Evolutionary conservation across 179 eudicot species (phyloP).

Genomic region (Silene vulgaris): DNA sequence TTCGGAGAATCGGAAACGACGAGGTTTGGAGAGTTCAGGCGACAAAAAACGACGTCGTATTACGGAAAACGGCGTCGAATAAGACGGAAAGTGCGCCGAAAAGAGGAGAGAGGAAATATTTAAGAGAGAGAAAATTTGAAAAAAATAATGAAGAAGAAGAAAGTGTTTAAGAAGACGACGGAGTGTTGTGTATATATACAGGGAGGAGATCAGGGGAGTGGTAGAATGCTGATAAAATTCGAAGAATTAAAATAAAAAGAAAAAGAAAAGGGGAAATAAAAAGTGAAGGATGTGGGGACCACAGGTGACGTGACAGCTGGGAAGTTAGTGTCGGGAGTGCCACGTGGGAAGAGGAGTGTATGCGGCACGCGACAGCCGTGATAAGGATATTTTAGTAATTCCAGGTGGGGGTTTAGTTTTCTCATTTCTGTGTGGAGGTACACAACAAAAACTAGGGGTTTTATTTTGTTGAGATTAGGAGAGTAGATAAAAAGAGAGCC

Average conservation of each 20-base stretch:
- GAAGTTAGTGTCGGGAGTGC: slow-evolving; percentile 15
- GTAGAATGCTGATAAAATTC: neutral
- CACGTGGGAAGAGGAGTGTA: slow-evolving; percentile 41
- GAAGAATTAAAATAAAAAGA: neutral
- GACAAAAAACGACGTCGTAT: slow-evolving; percentile 4
- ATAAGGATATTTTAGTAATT: slow-evolving; percentile 10
- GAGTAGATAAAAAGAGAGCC: slow-evolving; percentile 18
- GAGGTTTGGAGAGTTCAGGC: no score
- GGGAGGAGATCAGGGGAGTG: neutral
- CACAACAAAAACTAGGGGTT: slow-evolving; percentile 18
- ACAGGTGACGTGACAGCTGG: slow-evolving; percentile 32
- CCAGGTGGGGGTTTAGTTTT: neutral
- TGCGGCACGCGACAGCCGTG: slow-evolving; percentile 67
- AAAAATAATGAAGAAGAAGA: slow-evolving; percentile 10
- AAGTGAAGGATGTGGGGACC: slow-evolving; percentile 5
- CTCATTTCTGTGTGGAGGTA: neutral
- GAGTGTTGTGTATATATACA: slow-evolving; percentile 8
- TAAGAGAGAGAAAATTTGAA: slow-evolving; percentile 11
- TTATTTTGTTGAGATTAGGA: neutral
- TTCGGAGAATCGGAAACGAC: neutral
- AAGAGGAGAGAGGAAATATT: slow-evolving; percentile 14
- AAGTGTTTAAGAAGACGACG: neutral
- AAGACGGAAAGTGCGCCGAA: neutral
- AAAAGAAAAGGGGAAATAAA: neutral
- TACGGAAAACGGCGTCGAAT: neutral